phyloP scores from a whole-genome alignment of 202 grass and related monocot genomes.

The Setaria italica region DNA sequence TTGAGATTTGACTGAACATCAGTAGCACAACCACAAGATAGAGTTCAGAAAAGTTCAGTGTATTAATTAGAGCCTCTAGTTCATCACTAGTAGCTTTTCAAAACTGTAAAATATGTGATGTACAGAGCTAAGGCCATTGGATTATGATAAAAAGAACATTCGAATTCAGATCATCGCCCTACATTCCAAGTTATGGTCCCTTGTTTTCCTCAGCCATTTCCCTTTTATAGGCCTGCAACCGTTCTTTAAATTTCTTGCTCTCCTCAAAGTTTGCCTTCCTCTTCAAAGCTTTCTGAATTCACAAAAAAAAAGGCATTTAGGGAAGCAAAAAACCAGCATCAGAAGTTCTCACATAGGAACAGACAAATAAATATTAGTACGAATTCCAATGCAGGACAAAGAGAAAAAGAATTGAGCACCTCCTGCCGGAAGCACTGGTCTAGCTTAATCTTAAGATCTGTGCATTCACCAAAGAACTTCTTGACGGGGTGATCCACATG shows the following conservation, averaged over 20 bases:
- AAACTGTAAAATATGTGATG: slow-evolving; percentile 15
- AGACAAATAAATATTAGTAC: slow-evolving; percentile 28
- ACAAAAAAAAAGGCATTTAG: slow-evolving; percentile 33
- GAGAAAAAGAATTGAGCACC: slow-evolving; percentile 41
- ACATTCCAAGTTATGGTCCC: slow-evolving; percentile 35
- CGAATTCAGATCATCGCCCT: slow-evolving; percentile 5
- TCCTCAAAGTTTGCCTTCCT: slow-evolving; percentile 86
- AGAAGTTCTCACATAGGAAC: slow-evolving; percentile 10
- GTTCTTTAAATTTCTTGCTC: slow-evolving; percentile 92
- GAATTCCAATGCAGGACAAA: slow-evolving; percentile 16
- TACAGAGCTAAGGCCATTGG: slow-evolving; percentile 11
- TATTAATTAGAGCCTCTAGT: slow-evolving; percentile 10
- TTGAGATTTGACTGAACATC: neutral
- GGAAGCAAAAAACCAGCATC: slow-evolving; percentile 8
- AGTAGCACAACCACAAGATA: slow-evolving; percentile 1
- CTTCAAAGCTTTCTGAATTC: slow-evolving; percentile 86
- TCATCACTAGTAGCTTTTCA: slow-evolving; percentile 14
- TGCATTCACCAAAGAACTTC: slow-evolving; percentile 93
- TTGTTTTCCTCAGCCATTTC: slow-evolving; percentile 67
- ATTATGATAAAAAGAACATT: slow-evolving; percentile 20
- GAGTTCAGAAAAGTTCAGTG: neutral
- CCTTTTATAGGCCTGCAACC: slow-evolving; percentile 78
- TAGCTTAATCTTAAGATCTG: slow-evolving; percentile 93
- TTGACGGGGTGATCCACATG: slow-evolving; percentile 78
- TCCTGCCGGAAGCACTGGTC: slow-evolving; percentile 83